phyloP scores from a whole-genome alignment of 805 yeast species.

The Candida odintsovae region DNA sequence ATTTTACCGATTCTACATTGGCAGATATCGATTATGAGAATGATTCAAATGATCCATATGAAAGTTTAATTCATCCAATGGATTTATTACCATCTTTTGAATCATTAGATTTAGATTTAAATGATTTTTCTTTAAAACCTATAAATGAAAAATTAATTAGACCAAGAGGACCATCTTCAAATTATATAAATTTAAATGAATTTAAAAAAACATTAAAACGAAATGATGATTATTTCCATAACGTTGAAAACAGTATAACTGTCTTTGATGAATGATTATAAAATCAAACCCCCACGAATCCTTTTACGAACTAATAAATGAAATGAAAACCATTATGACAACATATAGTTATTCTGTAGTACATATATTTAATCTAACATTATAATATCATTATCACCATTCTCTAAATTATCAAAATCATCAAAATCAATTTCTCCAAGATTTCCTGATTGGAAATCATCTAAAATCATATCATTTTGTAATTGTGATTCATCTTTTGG shows the following conservation, averaged over 20 bases:
- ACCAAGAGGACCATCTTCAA: slow-evolving; percentile 13
- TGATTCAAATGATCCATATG: slow-evolving; percentile 19
- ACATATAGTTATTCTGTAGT: neutral
- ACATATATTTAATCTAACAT: slow-evolving; percentile 7
- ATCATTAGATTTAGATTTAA: neutral
- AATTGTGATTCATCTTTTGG: neutral
- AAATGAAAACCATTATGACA: neutral
- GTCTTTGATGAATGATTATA: slow-evolving; percentile 1
- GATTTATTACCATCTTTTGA: slow-evolving; percentile 15
- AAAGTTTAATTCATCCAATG: slow-evolving; percentile 18
- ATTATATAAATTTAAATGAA: slow-evolving; percentile 13
- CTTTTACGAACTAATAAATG: neutral
- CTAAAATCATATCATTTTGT: slow-evolving; percentile 1
- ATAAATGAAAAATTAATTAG: neutral
- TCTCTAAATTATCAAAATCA: slow-evolving; percentile 6
- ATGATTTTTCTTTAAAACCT: neutral
- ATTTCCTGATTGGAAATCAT: slow-evolving; percentile 6
- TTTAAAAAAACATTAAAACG: slow-evolving; percentile 3
- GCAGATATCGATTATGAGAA: neutral
- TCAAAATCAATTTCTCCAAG: slow-evolving; percentile 12
- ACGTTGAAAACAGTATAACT: neutral
- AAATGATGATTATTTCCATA: neutral
- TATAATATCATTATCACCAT: slow-evolving; percentile 7
- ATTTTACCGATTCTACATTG: neutral
- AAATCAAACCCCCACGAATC: neutral